Conservation (phyloP, 805 yeast genomes). For the Sugiyamaella mastotermitis region DNA sequence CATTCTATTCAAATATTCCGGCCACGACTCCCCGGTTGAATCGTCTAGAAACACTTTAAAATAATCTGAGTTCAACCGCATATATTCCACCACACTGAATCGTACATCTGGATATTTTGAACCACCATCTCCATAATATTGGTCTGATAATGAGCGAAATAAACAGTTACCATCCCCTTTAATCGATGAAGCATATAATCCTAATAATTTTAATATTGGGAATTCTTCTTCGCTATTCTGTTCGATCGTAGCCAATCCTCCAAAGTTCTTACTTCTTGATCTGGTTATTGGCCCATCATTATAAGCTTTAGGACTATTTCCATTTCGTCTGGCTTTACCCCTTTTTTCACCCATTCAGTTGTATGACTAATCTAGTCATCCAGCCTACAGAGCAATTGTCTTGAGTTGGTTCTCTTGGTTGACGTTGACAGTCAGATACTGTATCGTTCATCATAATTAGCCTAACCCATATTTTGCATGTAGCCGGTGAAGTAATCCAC, state of each 20-base stretch:
- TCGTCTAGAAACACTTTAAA: conserved; percentile 31
- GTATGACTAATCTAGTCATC: conserved; percentile 1
- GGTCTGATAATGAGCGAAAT: conserved; percentile 38
- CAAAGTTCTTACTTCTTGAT: not conserved
- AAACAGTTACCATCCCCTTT: conserved; percentile 39
- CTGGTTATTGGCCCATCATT: conserved; percentile 3
- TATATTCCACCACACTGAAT: conserved; percentile 27
- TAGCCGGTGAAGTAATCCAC: no score
- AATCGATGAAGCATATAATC: conserved; percentile 33
- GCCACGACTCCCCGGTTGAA: conserved; percentile 30
- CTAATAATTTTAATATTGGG: conserved; percentile 30
- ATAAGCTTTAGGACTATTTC: not conserved
- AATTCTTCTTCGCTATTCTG: conserved; percentile 29
- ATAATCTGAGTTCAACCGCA: conserved; percentile 25
- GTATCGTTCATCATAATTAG: not conserved
- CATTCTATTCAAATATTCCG: conserved; percentile 30
- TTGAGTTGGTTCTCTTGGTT: not conserved
- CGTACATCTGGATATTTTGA: conserved; percentile 27
- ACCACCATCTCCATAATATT: conserved; percentile 32
- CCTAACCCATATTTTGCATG: not conserved
- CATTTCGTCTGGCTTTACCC: not conserved
- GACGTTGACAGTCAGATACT: no score
- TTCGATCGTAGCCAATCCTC: not conserved
- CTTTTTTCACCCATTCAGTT: not conserved
- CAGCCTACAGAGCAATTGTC: not conserved